A percentile compares a stretch with the other conserved stretches of the same genome.
phyloP scores from a whole-genome alignment of 345 rosid species.

The Eutrema yunnanense region DNA sequence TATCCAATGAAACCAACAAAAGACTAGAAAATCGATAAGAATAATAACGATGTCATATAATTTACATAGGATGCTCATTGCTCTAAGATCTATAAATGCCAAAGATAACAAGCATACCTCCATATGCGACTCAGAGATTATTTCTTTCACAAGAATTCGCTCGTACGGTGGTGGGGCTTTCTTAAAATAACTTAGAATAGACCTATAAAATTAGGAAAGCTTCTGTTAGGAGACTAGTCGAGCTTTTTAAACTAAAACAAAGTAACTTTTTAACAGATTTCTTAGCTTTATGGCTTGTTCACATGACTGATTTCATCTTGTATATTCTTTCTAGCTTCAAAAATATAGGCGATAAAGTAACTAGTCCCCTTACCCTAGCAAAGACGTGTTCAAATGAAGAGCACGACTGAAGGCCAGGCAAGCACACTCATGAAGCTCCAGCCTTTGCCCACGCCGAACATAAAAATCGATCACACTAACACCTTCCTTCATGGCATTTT shows the following conservation, averaged over 20 bases:
- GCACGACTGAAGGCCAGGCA: constrained; percentile 83
- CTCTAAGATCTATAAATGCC: not conserved
- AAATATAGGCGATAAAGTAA: not conserved
- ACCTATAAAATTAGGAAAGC: constrained; percentile 40
- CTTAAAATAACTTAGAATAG: constrained; percentile 58
- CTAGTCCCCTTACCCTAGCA: constrained; percentile 46
- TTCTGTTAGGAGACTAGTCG: not conserved
- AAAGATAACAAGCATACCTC: constrained; percentile 40
- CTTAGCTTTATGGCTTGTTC: not conserved
- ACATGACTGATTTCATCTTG: not conserved
- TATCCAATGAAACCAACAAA: not conserved
- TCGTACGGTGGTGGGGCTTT: constrained; percentile 77
- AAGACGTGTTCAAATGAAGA: constrained; percentile 63
- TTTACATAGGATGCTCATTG: not conserved
- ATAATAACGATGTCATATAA: not conserved
- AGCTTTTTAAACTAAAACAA: not conserved
- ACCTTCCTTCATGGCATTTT: constrained; percentile 32
- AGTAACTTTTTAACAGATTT: not conserved
- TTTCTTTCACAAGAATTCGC: constrained; percentile 44
- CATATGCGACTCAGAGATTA: constrained; percentile 23
- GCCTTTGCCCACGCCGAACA: constrained; percentile 46
- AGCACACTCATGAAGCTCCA: constrained; percentile 81
- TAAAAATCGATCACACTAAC: constrained; percentile 49
- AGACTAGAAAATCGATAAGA: not conserved
- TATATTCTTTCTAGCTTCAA: not conserved